Percentiles rank a stretch among this genome's conserved stretches.
Conservation (phyloP, 495 filamentous ascomycete genomes). For the Trichodelitschia bisporula region DNA sequence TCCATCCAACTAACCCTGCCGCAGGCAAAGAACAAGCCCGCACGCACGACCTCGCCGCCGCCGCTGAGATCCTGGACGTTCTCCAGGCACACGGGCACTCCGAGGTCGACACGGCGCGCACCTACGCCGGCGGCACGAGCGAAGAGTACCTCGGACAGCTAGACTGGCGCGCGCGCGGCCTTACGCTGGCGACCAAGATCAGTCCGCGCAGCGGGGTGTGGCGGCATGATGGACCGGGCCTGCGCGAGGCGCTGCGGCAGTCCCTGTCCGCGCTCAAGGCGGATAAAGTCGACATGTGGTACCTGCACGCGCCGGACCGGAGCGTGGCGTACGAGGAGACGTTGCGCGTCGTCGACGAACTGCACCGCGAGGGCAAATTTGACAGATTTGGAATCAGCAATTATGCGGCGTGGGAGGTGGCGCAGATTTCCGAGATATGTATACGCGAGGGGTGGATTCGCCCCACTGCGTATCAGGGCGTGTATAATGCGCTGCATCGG, state of each 20-base stretch:
- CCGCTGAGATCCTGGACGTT: constrained; percentile 9
- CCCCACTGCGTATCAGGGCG: constrained; percentile 37
- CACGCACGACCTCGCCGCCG: constrained; percentile 7
- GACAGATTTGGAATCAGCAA: constrained; percentile 25
- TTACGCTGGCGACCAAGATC: constrained; percentile 29
- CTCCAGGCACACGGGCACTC: constrained; percentile 13
- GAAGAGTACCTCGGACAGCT: constrained; percentile 24
- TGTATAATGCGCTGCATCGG: constrained; percentile 38
- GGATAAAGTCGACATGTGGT: constrained; percentile 25
- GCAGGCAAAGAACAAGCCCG: constrained; percentile 1
- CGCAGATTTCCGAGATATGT: constrained; percentile 24
- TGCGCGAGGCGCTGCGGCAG: constrained; percentile 11
- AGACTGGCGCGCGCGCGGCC: constrained; percentile 21
- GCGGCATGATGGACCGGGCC: too few relatives aligned
- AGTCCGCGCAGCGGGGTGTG: constrained; percentile 15
- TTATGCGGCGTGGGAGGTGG: constrained; percentile 26
- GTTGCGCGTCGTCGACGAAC: constrained; percentile 20
- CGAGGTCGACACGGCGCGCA: constrained; percentile 16
- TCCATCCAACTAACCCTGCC: neutral
- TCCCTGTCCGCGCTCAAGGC: constrained; percentile 22
- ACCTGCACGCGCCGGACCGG: constrained; percentile 27
- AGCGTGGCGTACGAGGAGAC: constrained; percentile 24
- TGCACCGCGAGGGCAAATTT: constrained; percentile 24
- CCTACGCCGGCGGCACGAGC: constrained; percentile 25
- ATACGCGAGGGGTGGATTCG: constrained; percentile 27